Evolutionary conservation across 352 stramenopile species (phyloP).

Genomic region (Phytophthora melonis): DNA sequence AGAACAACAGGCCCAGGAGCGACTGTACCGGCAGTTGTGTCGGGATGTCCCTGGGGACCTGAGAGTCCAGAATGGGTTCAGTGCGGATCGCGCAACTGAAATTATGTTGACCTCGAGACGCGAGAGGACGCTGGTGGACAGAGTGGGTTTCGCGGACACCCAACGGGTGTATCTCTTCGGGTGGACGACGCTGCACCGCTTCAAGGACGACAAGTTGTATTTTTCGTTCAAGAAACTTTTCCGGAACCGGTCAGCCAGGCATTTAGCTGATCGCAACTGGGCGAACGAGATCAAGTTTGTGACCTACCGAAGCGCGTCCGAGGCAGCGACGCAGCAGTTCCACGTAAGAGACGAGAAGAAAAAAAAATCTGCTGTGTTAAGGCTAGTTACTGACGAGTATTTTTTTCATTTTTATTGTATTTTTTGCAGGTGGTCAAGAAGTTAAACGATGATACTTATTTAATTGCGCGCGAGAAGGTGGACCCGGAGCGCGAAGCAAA

Average conservation of each 20-base stretch:
- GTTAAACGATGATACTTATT: slow-evolving; percentile 68
- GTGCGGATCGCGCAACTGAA: slow-evolving; percentile 41
- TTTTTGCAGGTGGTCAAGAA: slow-evolving; percentile 48
- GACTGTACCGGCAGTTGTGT: slow-evolving; percentile 37
- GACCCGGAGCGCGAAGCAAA: slow-evolving; percentile 46
- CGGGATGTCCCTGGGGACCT: slow-evolving; percentile 24
- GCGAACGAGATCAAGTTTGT: slow-evolving; percentile 50
- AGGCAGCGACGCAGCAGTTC: slow-evolving; percentile 50
- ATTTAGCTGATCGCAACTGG: slow-evolving; percentile 58
- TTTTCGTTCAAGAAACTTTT: slow-evolving; percentile 63
- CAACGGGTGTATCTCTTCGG: slow-evolving; percentile 53
- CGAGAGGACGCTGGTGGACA: slow-evolving; percentile 46
- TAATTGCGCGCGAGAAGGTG: slow-evolving; percentile 46
- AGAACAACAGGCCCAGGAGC: slow-evolving; percentile 37
- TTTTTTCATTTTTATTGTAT: background rate
- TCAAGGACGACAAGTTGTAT: slow-evolving; percentile 49
- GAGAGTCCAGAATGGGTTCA: slow-evolving; percentile 25
- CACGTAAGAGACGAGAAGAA: slow-evolving; percentile 20
- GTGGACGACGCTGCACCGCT: slow-evolving; percentile 54
- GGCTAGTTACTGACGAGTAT: background rate
- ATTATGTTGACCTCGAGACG: slow-evolving; percentile 54
- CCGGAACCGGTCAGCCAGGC: slow-evolving; percentile 38
- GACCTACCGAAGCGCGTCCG: slow-evolving; percentile 47
- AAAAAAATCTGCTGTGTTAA: background rate
- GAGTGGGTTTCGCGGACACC: slow-evolving; percentile 41